phyloP scores from a whole-genome alignment of 2,329 filamentous ascomycete genomes.

The Neonectria coccinea region DNA sequence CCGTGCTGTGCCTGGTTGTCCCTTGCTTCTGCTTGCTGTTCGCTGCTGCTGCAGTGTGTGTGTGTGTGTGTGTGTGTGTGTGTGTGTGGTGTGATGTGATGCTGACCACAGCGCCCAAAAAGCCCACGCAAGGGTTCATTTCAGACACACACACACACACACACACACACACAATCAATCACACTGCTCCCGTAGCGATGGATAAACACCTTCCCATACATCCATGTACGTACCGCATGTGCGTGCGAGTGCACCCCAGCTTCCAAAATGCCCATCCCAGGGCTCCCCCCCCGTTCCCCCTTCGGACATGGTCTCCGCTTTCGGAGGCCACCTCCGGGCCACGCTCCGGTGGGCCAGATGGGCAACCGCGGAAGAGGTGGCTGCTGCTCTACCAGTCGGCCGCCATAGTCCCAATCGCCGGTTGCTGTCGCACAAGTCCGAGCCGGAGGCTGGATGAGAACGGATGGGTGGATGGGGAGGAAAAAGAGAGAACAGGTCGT shows the following conservation, averaged over 20 bases:
- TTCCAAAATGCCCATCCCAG: neutral
- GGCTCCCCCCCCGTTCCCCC: neutral
- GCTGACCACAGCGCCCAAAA: constrained; percentile 29
- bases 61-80: constrained; percentile 1
- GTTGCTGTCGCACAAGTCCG: constrained; percentile 19
- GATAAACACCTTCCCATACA: neutral
- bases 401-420: constrained; percentile 18
- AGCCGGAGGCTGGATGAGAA: neutral
- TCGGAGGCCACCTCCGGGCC: constrained; percentile 2
- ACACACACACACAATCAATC: constrained; percentile 2
- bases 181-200: neutral
- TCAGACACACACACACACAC: neutral
- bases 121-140: constrained; percentile 10
- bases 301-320: constrained; percentile 37
- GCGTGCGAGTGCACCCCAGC: constrained; percentile 23
- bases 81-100: constrained; percentile 30
- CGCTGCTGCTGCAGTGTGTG: neutral
- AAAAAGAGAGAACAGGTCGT: neutral
- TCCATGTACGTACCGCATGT: neutral
- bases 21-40: constrained; percentile 14
- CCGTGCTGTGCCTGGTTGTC: constrained; percentile 7
- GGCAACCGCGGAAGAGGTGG: constrained; percentile 7
- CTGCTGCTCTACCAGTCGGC: constrained; percentile 12
- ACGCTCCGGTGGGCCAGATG: neutral
- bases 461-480: neutral